Evolutionary conservation across 1,284 basidiomycete species (phyloP).

Genomic region (Uromyces viciae-fabae): DNA sequence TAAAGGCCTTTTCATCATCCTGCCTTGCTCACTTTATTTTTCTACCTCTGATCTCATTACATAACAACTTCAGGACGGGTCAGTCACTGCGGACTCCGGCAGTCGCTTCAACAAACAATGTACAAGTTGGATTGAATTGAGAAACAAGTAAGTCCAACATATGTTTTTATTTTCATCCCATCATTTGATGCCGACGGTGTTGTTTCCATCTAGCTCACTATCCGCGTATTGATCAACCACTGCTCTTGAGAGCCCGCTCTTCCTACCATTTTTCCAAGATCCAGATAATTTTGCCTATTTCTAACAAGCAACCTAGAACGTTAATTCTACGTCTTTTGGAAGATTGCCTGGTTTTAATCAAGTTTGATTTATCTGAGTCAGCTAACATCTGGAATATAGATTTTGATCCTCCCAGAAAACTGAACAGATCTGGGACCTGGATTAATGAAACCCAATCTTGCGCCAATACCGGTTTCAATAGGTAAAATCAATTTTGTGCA

Average conservation of each 20-base stretch:
- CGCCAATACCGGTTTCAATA: too few species aligned
- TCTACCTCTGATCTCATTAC: background rate
- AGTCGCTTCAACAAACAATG: conserved; percentile 28
- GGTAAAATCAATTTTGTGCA: too few species aligned
- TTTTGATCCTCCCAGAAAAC: too few species aligned
- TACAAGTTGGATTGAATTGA: conserved; percentile 37
- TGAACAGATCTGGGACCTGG: too few species aligned
- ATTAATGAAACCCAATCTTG: too few species aligned
- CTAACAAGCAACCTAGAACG: conserved; percentile 47
- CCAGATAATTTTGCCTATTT: conserved; percentile 48
- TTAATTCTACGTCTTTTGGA: conserved; percentile 48
- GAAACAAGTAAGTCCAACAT: conserved; percentile 29
- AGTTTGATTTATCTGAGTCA: conserved; percentile 52
- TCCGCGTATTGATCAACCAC: conserved; percentile 50
- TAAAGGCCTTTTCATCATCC: background rate
- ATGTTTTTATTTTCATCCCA: background rate
- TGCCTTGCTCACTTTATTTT: background rate
- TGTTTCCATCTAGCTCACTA: conserved; percentile 43
- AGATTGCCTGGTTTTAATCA: conserved; percentile 47
- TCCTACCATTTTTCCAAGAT: conserved; percentile 50
- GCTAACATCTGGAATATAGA: conserved; percentile 48
- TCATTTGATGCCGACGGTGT: background rate
- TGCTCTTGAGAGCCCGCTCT: conserved; percentile 50
- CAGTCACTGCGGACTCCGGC: conserved; percentile 26
- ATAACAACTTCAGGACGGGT: conserved; percentile 24